These are phyloP conservation scores for Astraeus odoratus DNA, from an alignment of 768 basidiomycete species.

Conservation along the genomic window DNA sequence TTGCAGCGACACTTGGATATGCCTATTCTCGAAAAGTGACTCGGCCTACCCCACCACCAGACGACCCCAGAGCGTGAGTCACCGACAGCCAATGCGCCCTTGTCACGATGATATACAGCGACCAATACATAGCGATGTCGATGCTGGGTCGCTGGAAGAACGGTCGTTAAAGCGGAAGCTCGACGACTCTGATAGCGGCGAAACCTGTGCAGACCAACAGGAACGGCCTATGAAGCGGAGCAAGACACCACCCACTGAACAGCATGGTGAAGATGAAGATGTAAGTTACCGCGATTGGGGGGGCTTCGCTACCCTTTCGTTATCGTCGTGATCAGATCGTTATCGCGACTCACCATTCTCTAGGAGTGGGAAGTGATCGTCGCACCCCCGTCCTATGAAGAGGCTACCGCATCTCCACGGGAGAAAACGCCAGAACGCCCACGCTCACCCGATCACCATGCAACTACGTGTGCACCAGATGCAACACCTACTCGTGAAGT, in stretches of 20 bases:
- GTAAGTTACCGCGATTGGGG: constrained; percentile 11
- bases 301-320: background rate
- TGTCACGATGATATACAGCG: constrained; percentile 21
- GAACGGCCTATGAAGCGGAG: constrained; percentile 28
- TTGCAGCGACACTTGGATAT: constrained; percentile 55
- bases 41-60: constrained; percentile 11
- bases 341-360: constrained; percentile 14
- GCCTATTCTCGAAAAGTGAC: constrained; percentile 41
- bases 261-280: constrained; percentile 21
- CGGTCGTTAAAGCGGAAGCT: constrained; percentile 28
- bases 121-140: constrained; percentile 27
- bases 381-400: constrained; percentile 25
- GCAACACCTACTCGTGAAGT: constrained; percentile 13
- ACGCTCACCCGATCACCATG: background rate
- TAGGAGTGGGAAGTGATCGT: constrained; percentile 30
- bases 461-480: constrained; percentile 1
- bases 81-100: constrained; percentile 23
- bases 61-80: constrained; percentile 26
- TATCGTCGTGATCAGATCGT: constrained; percentile 10
- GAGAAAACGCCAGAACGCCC: background rate
- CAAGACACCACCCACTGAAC: constrained; percentile 36
- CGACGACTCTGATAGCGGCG: constrained; percentile 18
- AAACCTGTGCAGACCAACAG: constrained; percentile 25
- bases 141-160: constrained; percentile 20
- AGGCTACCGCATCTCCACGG: constrained; percentile 4